Evolutionary conservation across 306 rosid genomes (phyloP), one percentile per base, ranked within the genome.

Genomic region (Cajanus cajan): DNA sequence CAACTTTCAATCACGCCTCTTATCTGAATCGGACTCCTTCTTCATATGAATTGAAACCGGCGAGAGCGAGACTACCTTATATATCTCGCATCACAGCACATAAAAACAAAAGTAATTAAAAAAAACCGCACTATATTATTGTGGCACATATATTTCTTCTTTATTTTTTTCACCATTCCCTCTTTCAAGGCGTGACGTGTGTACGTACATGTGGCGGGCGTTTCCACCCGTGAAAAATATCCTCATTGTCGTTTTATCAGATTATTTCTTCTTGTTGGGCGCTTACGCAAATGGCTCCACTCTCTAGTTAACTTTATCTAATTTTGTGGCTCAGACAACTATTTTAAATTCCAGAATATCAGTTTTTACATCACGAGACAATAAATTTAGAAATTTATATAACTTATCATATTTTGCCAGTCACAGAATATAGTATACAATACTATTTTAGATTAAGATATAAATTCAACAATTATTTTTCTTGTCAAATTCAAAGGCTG

Each of bases 151-250:
- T 48, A 15, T 6, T 43, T 14, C 3, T 4, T 4, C n/a, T 39
- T 45, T 11, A 0, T 51, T 55, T 21, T 7, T 39, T 33, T 77
- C 5, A 50, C 39, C 9, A 39, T 45, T 48, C 2, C 15, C 8
- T 57, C 37, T 6, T 40, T 10, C 39, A 9, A 2, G 3, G 4
- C 6, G 69, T 57, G 25, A 55, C 24, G 52, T 21, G 63, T 18
- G 9, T 6, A 2, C 39, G 45, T 15, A 45, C 61, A 45, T 18
- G 65, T 65, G 74, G 54, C 5, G 10, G 15, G 22, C 4, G 69
- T 68, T 66, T n/a, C 7, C 28, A 71, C 33, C 51, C 41, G 4
- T 4, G 15, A 11, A 64, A 80, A 73, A 73, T 41, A 80, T 81
- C 85, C 0, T 7, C 66, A 12, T 40, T 24, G 50, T 80, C 74